Conservation (phyloP, 75 land plant species). For the Adiantum capillusveneris region DNA sequence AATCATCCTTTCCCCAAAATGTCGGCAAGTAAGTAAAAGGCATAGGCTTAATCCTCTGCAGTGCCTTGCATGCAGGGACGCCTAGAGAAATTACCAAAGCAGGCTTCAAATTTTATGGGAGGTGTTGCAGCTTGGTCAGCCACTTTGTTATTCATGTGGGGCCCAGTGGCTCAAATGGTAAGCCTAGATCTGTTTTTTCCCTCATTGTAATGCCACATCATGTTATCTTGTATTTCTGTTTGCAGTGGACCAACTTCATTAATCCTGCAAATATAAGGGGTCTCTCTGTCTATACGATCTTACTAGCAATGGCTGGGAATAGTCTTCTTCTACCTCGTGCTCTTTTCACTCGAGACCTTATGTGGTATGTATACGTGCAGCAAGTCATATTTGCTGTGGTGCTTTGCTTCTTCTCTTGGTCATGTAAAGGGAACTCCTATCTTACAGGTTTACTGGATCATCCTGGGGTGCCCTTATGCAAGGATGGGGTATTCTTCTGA, state of each 20-base stretch:
- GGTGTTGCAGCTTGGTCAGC: constrained; percentile 30
- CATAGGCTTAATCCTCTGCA: too few species aligned
- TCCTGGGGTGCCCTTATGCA: constrained; percentile 25
- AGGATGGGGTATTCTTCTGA: constrained; percentile 23
- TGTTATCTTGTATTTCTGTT: not conserved
- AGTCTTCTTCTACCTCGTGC: constrained; percentile 23
- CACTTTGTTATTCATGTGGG: constrained; percentile 38
- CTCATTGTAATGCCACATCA: too few species aligned
- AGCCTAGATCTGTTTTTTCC: too few species aligned
- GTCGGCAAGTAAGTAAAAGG: too few species aligned
- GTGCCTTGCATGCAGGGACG: constrained; percentile 14
- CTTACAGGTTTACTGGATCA: constrained; percentile 23
- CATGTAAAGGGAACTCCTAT: not conserved
- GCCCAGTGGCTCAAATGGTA: constrained; percentile 40
- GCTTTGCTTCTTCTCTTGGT: not conserved
- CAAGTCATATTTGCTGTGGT: constrained; percentile 3
- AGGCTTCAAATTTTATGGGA: constrained; percentile 10
- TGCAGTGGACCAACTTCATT: constrained; percentile 29
- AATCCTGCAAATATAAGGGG: constrained; percentile 33
- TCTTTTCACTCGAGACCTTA: constrained; percentile 19
- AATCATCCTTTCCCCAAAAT: too few species aligned
- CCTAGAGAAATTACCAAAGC: constrained; percentile 18
- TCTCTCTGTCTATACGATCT: constrained; percentile 29
- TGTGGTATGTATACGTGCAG: constrained; percentile 14
- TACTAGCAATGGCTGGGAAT: constrained; percentile 37